Conservation (phyloP, 805 yeast genomes). For the Metschnikowia aberdeeniae region DNA sequence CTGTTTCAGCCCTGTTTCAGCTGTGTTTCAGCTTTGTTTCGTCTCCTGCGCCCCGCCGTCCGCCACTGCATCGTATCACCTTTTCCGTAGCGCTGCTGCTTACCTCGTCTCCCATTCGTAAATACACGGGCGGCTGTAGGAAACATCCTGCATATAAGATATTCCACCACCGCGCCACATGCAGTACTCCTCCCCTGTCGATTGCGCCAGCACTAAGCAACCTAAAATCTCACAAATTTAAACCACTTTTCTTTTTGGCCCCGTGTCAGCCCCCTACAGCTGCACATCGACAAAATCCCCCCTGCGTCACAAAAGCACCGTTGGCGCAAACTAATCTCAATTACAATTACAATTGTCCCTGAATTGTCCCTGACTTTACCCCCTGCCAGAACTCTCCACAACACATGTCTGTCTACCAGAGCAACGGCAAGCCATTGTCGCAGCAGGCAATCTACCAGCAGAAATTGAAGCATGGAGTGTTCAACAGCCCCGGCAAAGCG, state of each 20-base stretch:
- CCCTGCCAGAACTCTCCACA: not conserved
- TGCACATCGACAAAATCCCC: not conserved
- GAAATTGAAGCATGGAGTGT: conserved; percentile 64
- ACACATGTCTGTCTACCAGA: conserved; percentile 55
- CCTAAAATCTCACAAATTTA: not conserved
- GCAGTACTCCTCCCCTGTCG: conserved; percentile 1
- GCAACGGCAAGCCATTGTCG: conserved; percentile 66
- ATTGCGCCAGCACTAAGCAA: conserved; percentile 6
- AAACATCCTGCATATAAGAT: not conserved
- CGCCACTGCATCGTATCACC: not conserved
- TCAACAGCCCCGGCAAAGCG: conserved; percentile 44
- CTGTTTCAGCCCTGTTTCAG: not conserved
- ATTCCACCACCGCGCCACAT: not conserved
- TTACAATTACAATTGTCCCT: not conserved
- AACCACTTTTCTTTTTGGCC: not conserved
- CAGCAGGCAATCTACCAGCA: conserved; percentile 75
- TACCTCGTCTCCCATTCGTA: too few species aligned
- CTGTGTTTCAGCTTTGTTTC: not conserved
- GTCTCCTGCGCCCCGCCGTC: not conserved
- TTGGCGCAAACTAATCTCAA: not conserved
- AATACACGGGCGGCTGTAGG: not conserved
- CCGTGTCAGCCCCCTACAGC: not conserved
- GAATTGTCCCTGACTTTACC: not conserved
- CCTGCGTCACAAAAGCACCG: not conserved
- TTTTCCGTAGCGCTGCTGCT: too few species aligned